Evolutionary conservation across 2,329 filamentous ascomycete species (phyloP).

Genomic region (Fusarium sp.): DNA sequence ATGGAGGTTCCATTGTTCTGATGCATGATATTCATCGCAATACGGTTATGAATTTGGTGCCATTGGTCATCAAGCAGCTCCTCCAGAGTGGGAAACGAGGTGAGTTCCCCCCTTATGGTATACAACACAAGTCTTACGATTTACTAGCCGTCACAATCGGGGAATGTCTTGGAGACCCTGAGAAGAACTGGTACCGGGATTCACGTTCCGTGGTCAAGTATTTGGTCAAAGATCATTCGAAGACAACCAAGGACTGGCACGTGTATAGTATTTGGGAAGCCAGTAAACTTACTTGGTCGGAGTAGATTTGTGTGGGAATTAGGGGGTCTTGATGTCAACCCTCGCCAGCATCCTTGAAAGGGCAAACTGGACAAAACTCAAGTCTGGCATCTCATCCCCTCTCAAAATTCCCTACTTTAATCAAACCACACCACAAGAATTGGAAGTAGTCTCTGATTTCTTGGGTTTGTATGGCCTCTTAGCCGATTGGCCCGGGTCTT

Average conservation of each 20-base stretch:
- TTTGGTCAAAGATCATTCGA: not conserved
- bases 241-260: not conserved
- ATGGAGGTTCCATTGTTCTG: slow-evolving; percentile 58
- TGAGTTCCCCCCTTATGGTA: not conserved
- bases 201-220: not conserved
- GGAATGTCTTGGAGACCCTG: slow-evolving; percentile 23
- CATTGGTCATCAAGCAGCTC: slow-evolving; percentile 18
- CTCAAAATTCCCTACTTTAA: not conserved
- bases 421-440: not conserved
- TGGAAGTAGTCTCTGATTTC: not conserved
- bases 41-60: slow-evolving; percentile 51
- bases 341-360: not conserved
- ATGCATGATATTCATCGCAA: slow-evolving; percentile 59
- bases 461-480: not conserved
- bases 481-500: not conserved
- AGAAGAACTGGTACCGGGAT: slow-evolving; percentile 22
- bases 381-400: not conserved
- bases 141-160: slow-evolving; percentile 20
- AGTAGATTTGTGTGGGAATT: not conserved
- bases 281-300: not conserved
- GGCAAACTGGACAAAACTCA: not conserved
- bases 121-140: too few species aligned
- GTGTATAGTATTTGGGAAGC: not conserved
- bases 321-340: not conserved
- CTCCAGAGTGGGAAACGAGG: slow-evolving; percentile 10